Conservation (phyloP, 148 eudicot genomes). For the Fallopia convolvulus region DNA sequence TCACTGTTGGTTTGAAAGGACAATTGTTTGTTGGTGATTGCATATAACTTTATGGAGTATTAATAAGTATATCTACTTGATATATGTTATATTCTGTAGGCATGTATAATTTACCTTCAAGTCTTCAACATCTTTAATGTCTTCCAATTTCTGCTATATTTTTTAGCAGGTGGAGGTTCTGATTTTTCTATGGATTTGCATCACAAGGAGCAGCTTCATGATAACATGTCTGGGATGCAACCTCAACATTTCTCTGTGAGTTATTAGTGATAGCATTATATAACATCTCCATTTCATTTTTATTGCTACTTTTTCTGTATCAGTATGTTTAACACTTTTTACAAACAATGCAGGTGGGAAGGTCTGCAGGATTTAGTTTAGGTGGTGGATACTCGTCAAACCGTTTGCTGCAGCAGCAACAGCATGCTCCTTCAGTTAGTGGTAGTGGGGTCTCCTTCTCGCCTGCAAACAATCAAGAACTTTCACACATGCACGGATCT, state of each 20-base stretch:
- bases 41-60: neutral
- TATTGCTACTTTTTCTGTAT: neutral
- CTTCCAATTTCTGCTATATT: neutral
- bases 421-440: conserved; percentile 61
- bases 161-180: conserved; percentile 60
- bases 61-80: neutral
- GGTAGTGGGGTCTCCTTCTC: conserved; percentile 41
- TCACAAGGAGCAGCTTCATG: conserved; percentile 87
- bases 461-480: conserved; percentile 40
- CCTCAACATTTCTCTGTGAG: conserved; percentile 78
- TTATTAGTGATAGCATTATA: conserved; percentile 12
- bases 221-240: conserved; percentile 69
- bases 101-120: neutral
- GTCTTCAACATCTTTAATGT: neutral
- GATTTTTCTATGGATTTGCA: conserved; percentile 81
- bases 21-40: neutral
- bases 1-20: neutral
- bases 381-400: conserved; percentile 75
- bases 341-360: conserved; percentile 54
- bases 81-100: neutral
- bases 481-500: conserved; percentile 43
- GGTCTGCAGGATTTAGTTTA: conserved; percentile 83
- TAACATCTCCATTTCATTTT: neutral
- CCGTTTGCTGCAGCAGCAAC: conserved; percentile 80
- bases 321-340: neutral